Evolutionary conservation across 495 filamentous ascomycete genomes (phyloP).

Genomic region (Daldinia decipiens): DNA sequence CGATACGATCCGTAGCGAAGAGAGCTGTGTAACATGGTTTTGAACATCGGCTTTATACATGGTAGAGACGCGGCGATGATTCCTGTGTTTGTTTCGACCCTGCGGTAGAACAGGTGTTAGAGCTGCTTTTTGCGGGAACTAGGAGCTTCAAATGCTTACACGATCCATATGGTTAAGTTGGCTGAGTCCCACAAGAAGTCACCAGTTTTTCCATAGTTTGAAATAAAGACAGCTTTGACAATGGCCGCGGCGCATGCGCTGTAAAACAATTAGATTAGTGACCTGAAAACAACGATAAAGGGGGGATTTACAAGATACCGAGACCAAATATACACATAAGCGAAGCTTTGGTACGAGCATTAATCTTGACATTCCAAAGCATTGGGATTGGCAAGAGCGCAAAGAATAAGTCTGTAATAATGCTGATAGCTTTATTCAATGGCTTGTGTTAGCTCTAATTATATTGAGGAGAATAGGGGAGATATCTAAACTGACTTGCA

Average conservation of each 20-base stretch:
- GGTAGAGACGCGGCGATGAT: conserved; percentile 24
- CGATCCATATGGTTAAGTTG: conserved; percentile 49
- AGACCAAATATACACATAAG: conserved; percentile 56
- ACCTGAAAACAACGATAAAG: not conserved
- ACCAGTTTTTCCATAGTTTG: conserved; percentile 51
- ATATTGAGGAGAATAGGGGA: not conserved
- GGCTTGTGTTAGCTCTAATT: conserved; percentile 36
- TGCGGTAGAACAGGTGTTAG: not conserved
- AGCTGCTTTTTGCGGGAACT: not conserved
- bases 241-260: conserved; percentile 59
- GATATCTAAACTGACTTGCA: conserved; percentile 34
- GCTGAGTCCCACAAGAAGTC: conserved; percentile 61
- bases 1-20: conserved; percentile 23
- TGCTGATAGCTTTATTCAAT: conserved; percentile 50
- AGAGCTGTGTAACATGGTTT: conserved; percentile 8
- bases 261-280: conserved; percentile 7
- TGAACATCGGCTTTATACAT: conserved; percentile 22
- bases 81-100: conserved; percentile 25
- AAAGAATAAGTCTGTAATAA: conserved; percentile 56
- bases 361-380: conserved; percentile 59
- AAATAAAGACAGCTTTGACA: conserved; percentile 56
- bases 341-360: conserved; percentile 52
- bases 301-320: conserved; percentile 54
- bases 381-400: conserved; percentile 57
- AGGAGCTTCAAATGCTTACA: conserved; percentile 10